These are phyloP conservation scores for Sporisorium iseilematis-ciliati DNA, from an alignment of 1,284 basidiomycete species.

Conservation along the genomic window DNA sequence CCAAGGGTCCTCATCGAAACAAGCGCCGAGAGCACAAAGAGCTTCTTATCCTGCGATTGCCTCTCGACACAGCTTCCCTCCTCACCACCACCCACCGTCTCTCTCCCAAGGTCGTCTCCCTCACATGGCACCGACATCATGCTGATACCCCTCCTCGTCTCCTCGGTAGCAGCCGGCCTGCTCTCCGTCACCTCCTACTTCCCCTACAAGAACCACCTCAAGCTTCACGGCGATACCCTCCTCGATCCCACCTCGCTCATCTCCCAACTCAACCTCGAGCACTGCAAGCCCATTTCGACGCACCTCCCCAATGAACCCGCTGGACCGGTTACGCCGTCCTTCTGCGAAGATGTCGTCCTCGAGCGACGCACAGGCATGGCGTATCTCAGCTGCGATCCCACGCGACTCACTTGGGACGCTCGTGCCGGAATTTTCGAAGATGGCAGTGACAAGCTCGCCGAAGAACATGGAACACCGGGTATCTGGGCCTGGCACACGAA, in stretches of 20 bases:
- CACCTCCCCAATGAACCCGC: conserved; percentile 35
- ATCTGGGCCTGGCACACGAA: conserved; percentile 59
- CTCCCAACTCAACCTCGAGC: conserved; percentile 38
- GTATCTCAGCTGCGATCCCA: conserved; percentile 57
- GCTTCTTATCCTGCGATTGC: background rate
- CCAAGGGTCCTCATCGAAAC: background rate
- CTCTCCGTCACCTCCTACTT: conserved; percentile 45
- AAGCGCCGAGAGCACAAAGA: background rate
- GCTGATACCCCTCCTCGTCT: conserved; percentile 37
- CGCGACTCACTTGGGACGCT: conserved; percentile 54
- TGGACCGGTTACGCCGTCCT: conserved; percentile 44
- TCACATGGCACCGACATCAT: conserved; percentile 8
- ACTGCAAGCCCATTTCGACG: conserved; percentile 30
- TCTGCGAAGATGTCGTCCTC: conserved; percentile 57
- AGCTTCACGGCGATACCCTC: conserved; percentile 32
- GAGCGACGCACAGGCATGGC: conserved; percentile 50
- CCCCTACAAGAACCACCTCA: conserved; percentile 45
- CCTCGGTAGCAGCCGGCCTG: conserved; percentile 39
- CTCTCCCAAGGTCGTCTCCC: background rate
- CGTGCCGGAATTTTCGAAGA: conserved; percentile 44
- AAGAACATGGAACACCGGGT: conserved; percentile 27
- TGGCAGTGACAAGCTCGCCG: conserved; percentile 16
- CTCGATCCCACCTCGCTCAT: conserved; percentile 7
- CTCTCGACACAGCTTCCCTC: conserved; percentile 1
- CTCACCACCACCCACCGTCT: conserved; percentile 8